Conservation (phyloP, 805 yeast genomes). For the Saturnispora saitoi region DNA sequence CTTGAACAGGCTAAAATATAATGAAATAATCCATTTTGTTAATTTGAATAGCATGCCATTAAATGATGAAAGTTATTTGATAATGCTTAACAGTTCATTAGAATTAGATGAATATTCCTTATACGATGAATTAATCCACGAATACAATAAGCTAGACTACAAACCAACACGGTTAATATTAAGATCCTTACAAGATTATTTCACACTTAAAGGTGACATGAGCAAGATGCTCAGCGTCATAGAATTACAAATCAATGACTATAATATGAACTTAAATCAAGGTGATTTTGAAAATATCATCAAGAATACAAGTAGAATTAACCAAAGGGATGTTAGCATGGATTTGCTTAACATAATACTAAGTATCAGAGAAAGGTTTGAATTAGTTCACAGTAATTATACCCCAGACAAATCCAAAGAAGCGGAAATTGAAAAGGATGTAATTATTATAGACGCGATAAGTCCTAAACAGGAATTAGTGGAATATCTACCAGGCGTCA, state of each 20-base stretch:
- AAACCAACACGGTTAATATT: conserved; percentile 18
- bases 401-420: neutral
- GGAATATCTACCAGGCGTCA: conserved; percentile 1
- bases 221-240: conserved; percentile 16
- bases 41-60: neutral
- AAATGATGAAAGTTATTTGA: conserved; percentile 14
- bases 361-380: conserved; percentile 2
- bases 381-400: neutral
- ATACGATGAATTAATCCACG: conserved; percentile 14
- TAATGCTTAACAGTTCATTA: conserved; percentile 15
- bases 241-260: conserved; percentile 15
- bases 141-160: conserved; percentile 12
- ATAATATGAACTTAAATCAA: conserved; percentile 14
- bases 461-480: neutral
- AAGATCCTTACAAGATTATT: conserved; percentile 9
- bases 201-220: conserved; percentile 10
- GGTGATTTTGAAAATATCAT: conserved; percentile 7
- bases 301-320: neutral
- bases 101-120: conserved; percentile 12
- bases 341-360: conserved; percentile 3
- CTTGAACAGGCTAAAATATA: neutral
- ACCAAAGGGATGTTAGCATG: neutral
- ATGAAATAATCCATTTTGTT: neutral
- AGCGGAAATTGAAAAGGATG: neutral
- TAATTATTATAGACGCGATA: neutral